phyloP scores from a whole-genome alignment of 805 yeast genomes.

The Metschnikowia reukaufii region DNA sequence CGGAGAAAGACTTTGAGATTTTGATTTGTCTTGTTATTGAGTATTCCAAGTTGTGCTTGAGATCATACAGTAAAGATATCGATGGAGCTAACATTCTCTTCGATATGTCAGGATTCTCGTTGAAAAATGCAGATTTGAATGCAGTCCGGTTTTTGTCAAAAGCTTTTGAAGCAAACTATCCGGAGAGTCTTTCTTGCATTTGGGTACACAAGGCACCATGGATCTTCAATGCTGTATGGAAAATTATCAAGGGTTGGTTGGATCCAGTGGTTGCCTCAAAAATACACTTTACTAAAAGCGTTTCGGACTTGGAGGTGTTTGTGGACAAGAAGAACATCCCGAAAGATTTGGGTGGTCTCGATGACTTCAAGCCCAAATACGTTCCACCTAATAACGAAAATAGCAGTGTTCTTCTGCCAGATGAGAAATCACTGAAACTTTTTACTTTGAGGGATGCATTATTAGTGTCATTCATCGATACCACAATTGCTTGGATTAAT shows the following conservation, averaged over 20 bases:
- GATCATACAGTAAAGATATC: constrained; percentile 14
- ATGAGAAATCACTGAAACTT: constrained; percentile 44
- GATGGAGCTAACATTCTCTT: constrained; percentile 60
- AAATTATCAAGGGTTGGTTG: constrained; percentile 86
- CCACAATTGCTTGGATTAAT: constrained; percentile 80
- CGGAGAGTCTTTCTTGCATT: constrained; percentile 83
- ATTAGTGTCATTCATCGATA: constrained; percentile 52
- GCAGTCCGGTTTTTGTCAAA: constrained; percentile 87
- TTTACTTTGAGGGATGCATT: constrained; percentile 55
- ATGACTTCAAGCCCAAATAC: constrained; percentile 58
- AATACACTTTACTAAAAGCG: constrained; percentile 73
- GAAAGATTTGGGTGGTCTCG: constrained; percentile 71
- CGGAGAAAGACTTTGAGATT: constrained; percentile 22
- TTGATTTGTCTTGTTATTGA: constrained; percentile 21
- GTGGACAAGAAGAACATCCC: constrained; percentile 65
- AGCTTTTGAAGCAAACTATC: constrained; percentile 94
- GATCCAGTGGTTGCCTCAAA: constrained; percentile 96
- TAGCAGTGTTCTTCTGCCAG: constrained; percentile 28
- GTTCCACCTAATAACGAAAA: constrained; percentile 65
- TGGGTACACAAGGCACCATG: constrained; percentile 94
- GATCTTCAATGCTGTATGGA: constrained; percentile 96
- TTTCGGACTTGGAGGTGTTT: constrained; percentile 64
- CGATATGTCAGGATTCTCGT: constrained; percentile 82
- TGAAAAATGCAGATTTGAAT: constrained; percentile 89
- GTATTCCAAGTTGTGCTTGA: constrained; percentile 45